Base-by-base conservation (phyloP, 73 alveolate genomes). In the Uronychia binucleata region DNA sequence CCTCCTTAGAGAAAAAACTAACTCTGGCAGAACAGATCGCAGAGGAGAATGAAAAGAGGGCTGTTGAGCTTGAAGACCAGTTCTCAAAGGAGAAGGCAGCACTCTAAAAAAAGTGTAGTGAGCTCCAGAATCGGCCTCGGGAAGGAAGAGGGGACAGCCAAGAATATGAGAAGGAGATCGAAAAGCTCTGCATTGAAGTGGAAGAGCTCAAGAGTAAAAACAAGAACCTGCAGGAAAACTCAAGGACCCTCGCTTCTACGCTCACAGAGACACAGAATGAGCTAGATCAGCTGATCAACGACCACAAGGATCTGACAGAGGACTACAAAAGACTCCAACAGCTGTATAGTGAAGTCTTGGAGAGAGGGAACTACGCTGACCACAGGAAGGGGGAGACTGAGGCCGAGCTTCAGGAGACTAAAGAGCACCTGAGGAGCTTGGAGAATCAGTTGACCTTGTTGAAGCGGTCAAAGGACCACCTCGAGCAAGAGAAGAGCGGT, bases 181-280 rank as follows among this genome's bases (percentile, higher is more conserved):
- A 5, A 75, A 32, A 5, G 81, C 5, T 26, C 5, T 28, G 46
- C 28, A 75, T 28, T 26, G 35, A 28, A 32, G 5, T 75, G 8
- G 58, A 28, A 30, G 58, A 26, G 58, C n/a, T 75, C 1, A 5
- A 30, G 30, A 26, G 30, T 1, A 75, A 75, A 32, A 75, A 75
- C 58, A 28, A 30, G 27, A 30, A 1, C 5, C 32, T 75, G 27
- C 57, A 28, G 5, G 81, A 75, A 28, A 75, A 75, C 32, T 26
- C 81, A 28, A 32, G 8, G 35, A 75, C 81, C 1, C 58, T 75
- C 5, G 81, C 35, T 5, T 28, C 35, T 5, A 75, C 81, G 1
- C 27, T 75, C 5, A 75, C 81, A 28, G 81, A 75, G 59, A 75
- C 81, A 28, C 30, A 75, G 81, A 75, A 75, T 75, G 81, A 75